Evolutionary conservation across 1,284 basidiomycete species (phyloP), one percentile per base, ranked within the genome.

Genomic region (Boletus nobilissimus): DNA sequence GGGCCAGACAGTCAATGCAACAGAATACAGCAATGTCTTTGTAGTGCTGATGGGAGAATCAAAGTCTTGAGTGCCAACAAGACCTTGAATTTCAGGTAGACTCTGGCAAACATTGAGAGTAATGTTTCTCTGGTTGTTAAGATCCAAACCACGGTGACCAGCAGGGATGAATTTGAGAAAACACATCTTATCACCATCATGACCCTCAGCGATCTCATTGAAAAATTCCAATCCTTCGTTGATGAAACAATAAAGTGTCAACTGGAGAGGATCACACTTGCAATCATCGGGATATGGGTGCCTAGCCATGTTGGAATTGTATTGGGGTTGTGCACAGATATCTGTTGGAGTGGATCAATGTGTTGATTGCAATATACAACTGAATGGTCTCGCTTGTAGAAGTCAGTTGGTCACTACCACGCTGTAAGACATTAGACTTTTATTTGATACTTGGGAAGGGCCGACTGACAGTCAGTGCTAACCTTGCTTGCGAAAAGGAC

Each of bases 41-140:
- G 75, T 81, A 0, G 73, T 75, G 48, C 80, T 71, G 0, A 80
- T 81, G 22, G 81, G 34, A 3, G 71, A 79, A 16, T 80, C 75
- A 16, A 62, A 80, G 34, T 80, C 75, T 0, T 43, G 40, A 46
- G 79, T 80, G 0, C 16, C 32, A 22, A 19, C 19, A 13, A 60
- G 32, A 26, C 3, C 0, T 26, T 74, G 2, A 78, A 75, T 72
- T 9, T 76, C 51, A 1, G 10, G 51, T 13, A 34, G 60, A 3
- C 38, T 72, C 32, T 80, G 77, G 0, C 14, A 18, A 0, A 26
- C 46, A 18, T 80, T 80, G 5, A 80, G 13, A 1, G 77, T 78
- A 18, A 80, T 60, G 4, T 4, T 40, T 1, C 36, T 2, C n/a
- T 73, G 57, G 3, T 46, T 10, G 0, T 68, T 34, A 1, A 63